A percentile compares a stretch with the other conserved stretches of the same genome.
Conservation (phyloP, 305 asterid species). For the Coffea humblotiana region DNA sequence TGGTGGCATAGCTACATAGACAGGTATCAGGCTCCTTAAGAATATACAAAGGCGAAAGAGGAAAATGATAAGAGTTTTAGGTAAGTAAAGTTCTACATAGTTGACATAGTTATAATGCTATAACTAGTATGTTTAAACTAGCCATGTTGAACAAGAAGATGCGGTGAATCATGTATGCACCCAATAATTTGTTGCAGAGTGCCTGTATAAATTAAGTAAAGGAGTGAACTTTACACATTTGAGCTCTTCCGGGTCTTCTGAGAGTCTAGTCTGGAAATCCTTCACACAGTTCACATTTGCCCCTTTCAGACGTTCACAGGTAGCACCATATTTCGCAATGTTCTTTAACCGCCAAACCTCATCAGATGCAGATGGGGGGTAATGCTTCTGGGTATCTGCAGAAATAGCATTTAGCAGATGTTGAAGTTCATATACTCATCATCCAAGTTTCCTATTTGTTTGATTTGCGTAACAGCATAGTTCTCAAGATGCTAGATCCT, state of each 20-base stretch:
- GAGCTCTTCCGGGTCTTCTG: constrained; percentile 35
- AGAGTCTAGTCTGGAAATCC: constrained; percentile 45
- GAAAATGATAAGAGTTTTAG: background rate
- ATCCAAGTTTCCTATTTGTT: background rate
- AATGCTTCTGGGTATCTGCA: constrained; percentile 45
- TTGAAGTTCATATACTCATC: background rate
- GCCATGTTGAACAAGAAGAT: background rate
- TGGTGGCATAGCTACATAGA: background rate
- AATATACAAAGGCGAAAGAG: background rate
- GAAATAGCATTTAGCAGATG: background rate
- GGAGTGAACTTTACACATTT: background rate
- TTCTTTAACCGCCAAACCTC: constrained; percentile 38
- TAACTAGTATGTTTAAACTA: background rate
- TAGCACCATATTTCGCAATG: constrained; percentile 38
- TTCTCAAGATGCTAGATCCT: too few relatives aligned
- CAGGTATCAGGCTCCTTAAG: background rate
- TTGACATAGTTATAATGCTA: background rate
- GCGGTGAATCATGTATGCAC: background rate
- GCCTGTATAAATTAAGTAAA: background rate
- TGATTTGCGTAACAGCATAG: background rate
- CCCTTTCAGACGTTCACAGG: constrained; percentile 17
- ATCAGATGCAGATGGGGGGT: constrained; percentile 43
- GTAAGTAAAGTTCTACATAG: too few relatives aligned
- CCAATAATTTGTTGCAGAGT: background rate
- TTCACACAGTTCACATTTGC: constrained; percentile 28